Conservation (phyloP, 352 stramenopile species). For the Globisporangium heterothallicum region DNA sequence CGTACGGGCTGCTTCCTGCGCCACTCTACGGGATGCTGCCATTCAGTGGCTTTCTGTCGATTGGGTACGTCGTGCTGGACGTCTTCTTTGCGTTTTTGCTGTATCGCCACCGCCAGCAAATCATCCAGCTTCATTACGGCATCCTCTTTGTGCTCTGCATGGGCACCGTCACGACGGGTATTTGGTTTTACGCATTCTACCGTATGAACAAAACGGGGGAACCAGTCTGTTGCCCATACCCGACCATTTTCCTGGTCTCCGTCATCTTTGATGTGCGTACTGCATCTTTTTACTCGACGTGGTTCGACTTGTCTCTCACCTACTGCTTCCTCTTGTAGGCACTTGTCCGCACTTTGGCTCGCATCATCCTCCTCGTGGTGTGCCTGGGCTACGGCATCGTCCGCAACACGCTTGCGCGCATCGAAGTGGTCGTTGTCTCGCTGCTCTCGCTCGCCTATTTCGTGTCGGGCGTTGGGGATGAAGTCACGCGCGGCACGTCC, state of each 20-base stretch:
- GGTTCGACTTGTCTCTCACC: neutral
- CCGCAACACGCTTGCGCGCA: constrained; percentile 38
- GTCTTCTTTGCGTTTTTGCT: constrained; percentile 76
- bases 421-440: constrained; percentile 51
- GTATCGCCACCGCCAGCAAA: constrained; percentile 55
- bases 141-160: constrained; percentile 80
- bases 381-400: constrained; percentile 91
- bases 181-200: constrained; percentile 86
- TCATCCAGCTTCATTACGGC: constrained; percentile 77
- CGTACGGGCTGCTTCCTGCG: constrained; percentile 72
- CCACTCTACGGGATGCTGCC: constrained; percentile 84
- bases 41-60: constrained; percentile 67
- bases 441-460: constrained; percentile 76
- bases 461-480: constrained; percentile 61
- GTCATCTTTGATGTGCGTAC: constrained; percentile 76
- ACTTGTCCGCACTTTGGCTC: constrained; percentile 77
- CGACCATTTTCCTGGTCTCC: constrained; percentile 73
- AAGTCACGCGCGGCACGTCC: constrained; percentile 73
- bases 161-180: constrained; percentile 44
- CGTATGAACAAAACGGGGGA: constrained; percentile 86
- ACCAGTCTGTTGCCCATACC: constrained; percentile 87
- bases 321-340: constrained; percentile 24
- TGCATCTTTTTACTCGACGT: neutral
- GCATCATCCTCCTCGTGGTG: constrained; percentile 80
- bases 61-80: constrained; percentile 75